Percentiles rank a stretch among this genome's conserved stretches.
These are phyloP conservation scores for Podospora appendiculata DNA, from an alignment of 495 filamentous ascomycete species.

Conservation along the genomic window DNA sequence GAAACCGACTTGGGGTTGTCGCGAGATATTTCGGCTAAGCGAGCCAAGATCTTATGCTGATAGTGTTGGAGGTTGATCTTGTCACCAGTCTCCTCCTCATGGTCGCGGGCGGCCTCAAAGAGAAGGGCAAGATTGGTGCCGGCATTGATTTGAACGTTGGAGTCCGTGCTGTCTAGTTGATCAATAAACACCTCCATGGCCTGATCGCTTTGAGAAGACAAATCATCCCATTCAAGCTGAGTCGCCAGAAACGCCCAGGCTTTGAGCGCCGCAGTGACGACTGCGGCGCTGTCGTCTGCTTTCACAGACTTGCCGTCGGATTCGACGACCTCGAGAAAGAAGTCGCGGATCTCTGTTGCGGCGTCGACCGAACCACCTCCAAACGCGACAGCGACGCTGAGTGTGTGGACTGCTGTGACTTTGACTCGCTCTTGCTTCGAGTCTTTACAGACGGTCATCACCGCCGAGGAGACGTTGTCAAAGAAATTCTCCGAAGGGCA, in stretches of 20 bases:
- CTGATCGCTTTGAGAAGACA: slow-evolving; percentile 62
- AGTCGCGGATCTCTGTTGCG: slow-evolving; percentile 71
- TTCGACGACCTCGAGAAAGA: slow-evolving; percentile 75
- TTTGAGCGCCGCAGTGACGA: slow-evolving; percentile 78
- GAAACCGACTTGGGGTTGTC: slow-evolving; percentile 64
- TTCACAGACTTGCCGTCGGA: slow-evolving; percentile 72
- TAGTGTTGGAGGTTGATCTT: slow-evolving; percentile 33
- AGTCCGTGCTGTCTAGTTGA: slow-evolving; percentile 72
- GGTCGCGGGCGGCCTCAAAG: slow-evolving; percentile 69
- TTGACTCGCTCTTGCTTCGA: slow-evolving; percentile 59
- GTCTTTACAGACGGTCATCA: slow-evolving; percentile 68
- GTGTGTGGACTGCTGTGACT: slow-evolving; percentile 64
- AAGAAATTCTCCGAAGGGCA: slow-evolving; percentile 62
- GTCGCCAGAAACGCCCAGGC: slow-evolving; percentile 87
- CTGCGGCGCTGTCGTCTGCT: slow-evolving; percentile 62
- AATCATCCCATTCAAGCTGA: slow-evolving; percentile 57
- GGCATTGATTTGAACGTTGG: slow-evolving; percentile 74
- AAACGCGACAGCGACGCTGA: slow-evolving; percentile 66
- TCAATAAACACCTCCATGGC: slow-evolving; percentile 84
- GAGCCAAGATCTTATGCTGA: slow-evolving; percentile 53
- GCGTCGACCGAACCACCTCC: slow-evolving; percentile 68
- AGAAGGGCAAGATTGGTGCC: slow-evolving; percentile 86
- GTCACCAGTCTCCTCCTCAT: slow-evolving; percentile 56
- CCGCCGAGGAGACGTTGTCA: slow-evolving; percentile 49
- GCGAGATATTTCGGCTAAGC: slow-evolving; percentile 41